phyloP scores from a whole-genome alignment of 2,329 filamentous ascomycete species.

The Pseudocercospora ulei region DNA sequence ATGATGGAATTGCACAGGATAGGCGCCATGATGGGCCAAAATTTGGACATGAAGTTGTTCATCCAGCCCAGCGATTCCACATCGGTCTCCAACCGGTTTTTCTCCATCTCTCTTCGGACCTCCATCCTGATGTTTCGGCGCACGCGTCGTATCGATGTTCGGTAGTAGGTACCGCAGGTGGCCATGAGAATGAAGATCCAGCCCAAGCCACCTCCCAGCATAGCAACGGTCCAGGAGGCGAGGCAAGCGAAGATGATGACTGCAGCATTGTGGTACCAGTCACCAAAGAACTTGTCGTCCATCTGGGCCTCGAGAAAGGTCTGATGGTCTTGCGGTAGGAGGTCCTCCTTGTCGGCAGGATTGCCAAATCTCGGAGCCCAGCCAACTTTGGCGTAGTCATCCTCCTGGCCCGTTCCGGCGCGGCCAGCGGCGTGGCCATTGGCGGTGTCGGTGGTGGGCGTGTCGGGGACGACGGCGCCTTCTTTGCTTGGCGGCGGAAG shows the following conservation, averaged over 20 bases:
- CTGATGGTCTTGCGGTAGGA: constrained; percentile 65
- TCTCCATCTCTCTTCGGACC: constrained; percentile 75
- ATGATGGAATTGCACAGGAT: constrained; percentile 87
- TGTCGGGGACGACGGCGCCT: constrained; percentile 51
- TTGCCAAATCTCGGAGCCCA: constrained; percentile 83
- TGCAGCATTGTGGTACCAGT: constrained; percentile 98
- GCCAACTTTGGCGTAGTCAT: constrained; percentile 52
- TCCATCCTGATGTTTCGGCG: constrained; percentile 95
- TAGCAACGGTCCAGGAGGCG: constrained; percentile 77
- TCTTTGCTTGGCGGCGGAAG: constrained; percentile 65
- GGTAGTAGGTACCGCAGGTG: constrained; percentile 85
- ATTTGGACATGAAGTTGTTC: constrained; percentile 96
- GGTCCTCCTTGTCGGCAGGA: constrained; percentile 44
- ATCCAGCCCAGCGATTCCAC: constrained; percentile 96
- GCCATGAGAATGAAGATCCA: constrained; percentile 95
- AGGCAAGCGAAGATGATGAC: constrained; percentile 89
- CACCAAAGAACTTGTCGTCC: constrained; percentile 83
- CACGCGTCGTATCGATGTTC: constrained; percentile 85
- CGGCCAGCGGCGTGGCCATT: constrained; percentile 48
- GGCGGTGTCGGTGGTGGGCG: constrained; percentile 37
- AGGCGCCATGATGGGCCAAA: constrained; percentile 97
- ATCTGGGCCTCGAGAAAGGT: constrained; percentile 76
- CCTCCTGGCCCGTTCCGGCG: constrained; percentile 46
- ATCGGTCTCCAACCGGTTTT: constrained; percentile 79
- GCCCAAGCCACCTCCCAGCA: constrained; percentile 79